Evolutionary conservation across 2,329 filamentous ascomycete genomes (phyloP), one percentile per base, ranked within the genome.

Genomic region (Dendrostoma leiphaemia): DNA sequence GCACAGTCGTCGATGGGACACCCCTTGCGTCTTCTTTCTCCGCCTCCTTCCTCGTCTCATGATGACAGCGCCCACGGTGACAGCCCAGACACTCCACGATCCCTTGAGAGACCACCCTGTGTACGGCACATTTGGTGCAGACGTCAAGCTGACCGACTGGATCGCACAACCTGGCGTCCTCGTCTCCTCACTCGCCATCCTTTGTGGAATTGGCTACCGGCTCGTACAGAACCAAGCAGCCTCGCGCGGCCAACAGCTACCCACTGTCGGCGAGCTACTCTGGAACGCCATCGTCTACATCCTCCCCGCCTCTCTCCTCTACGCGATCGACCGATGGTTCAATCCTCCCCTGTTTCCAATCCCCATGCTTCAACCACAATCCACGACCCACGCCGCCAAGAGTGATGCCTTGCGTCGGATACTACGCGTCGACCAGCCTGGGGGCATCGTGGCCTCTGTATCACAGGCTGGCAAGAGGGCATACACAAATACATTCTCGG

Each of bases 331-430:
- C 65, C 64, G 69, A 67, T 83, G 73, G 77, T 76, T 80, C 58
- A 76, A 74, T 65, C 77, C 73, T 58, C 74, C 72, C 55, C 69
- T 74, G 15, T 66, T 74, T 43, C 70, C 75, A 10, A 63, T 63
- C 50, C 66, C 71, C 35, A 72, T 67, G 69, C 70, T 58, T 60
- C 65, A 66, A 65, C 66, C 63, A 53, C 70, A 63, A 51, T 69
- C 67, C 56, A 73, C 64, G 61, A 77, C 69, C 38, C 74, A 79
- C 72, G 76, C 75, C 15, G 78, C 79, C 24, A 91, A 91, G 69
- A 85, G 82, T 65, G 80, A 85, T 60, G 77, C 79, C 9, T 78
- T 91, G 71, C 77, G 79, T 61, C 80, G 82, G 57, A 76, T 90
- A 29, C 67, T 90, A 31, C 81, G 85, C 2, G 64, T 88, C 57